Conservation (phyloP, 192 early-diverging fungal genomes). For the Geranomyces variabilis region DNA sequence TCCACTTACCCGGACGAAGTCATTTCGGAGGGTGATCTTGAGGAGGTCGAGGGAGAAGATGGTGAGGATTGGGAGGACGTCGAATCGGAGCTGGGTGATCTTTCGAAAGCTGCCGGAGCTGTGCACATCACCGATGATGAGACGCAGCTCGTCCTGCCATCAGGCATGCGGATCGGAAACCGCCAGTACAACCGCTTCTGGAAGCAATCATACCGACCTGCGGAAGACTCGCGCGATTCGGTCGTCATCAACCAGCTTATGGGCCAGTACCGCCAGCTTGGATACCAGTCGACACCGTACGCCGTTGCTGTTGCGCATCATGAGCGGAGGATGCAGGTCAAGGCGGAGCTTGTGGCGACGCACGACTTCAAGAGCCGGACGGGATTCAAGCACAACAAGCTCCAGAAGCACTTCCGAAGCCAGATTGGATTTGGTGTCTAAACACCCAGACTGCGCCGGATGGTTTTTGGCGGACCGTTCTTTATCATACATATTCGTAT, state of each 20-base stretch:
- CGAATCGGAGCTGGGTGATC: slow-evolving; percentile 40
- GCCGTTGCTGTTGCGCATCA: slow-evolving; percentile 42
- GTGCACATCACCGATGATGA: slow-evolving; percentile 73
- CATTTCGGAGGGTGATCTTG: slow-evolving; percentile 46
- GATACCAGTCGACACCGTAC: slow-evolving; percentile 44
- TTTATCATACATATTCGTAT: too few species aligned
- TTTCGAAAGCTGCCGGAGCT: slow-evolving; percentile 19
- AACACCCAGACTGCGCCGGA: neutral
- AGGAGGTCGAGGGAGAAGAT: slow-evolving; percentile 1
- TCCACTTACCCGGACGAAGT: slow-evolving; percentile 77
- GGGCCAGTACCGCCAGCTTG: slow-evolving; percentile 64
- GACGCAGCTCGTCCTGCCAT: slow-evolving; percentile 85
- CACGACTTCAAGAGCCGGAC: slow-evolving; percentile 63
- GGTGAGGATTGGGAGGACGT: slow-evolving; percentile 41
- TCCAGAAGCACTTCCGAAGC: slow-evolving; percentile 84
- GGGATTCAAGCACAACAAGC: slow-evolving; percentile 65
- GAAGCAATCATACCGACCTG: slow-evolving; percentile 68
- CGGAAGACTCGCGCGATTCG: slow-evolving; percentile 66
- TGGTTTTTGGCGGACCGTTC: too few species aligned
- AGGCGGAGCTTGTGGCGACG: slow-evolving; percentile 61
- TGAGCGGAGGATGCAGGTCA: slow-evolving; percentile 52
- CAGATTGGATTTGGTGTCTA: slow-evolving; percentile 70
- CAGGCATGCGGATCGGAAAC: slow-evolving; percentile 80
- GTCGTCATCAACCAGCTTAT: slow-evolving; percentile 78
- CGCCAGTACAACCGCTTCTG: slow-evolving; percentile 81